Evolutionary conservation across 176 grass and related monocot genomes (phyloP), one percentile per base, ranked within the genome.

Genomic region (Oryza brachyantha): DNA sequence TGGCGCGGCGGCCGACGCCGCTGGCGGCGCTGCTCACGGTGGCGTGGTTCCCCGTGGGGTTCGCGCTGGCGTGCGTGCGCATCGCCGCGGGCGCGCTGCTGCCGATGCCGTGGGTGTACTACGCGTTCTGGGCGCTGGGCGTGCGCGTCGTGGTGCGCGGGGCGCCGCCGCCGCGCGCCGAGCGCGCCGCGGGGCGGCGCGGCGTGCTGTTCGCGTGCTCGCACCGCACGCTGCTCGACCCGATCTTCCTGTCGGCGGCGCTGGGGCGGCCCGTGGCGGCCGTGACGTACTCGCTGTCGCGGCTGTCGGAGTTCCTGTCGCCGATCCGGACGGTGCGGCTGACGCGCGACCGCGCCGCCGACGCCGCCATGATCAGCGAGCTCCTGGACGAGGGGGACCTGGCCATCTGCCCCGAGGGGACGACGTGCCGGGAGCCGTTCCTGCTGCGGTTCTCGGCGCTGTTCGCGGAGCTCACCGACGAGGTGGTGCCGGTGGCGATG

Each of bases 361-460:
- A 96, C 88, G 90, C 87, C 0, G 82, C 66, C 61, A 89, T 88
- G 78, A 96, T 92, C 80, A 10, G 32, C 29, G 48, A 71, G 29
- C 77, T 96, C 6, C 90, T 96, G 38, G 50, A 7, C 59, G 87
- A 92, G 55, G 93, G 93, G 2, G 90, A 92, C 64, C 93, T 97
- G 0, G 88, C 70, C 2, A 65, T 93, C 36, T 97, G 93, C 69
- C 90, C 93, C 0, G 93, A 97, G 88, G 93, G 93, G 3, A 97
- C 93, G 10, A 97, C 90, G 11, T 89, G 86, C 74, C 19, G 93
- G 17, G 93, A 97, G 83, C 90, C 93, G 0, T 97, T 88, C 84
- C 86, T 97, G 64, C 91, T 97, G 25, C 85, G 93, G 2, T 97
- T 97, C 84, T 93, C 91, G 12, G 88, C 94, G 7, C 66, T 97